Conservation (phyloP, 768 basidiomycete species). For the Collybia sordida region DNA sequence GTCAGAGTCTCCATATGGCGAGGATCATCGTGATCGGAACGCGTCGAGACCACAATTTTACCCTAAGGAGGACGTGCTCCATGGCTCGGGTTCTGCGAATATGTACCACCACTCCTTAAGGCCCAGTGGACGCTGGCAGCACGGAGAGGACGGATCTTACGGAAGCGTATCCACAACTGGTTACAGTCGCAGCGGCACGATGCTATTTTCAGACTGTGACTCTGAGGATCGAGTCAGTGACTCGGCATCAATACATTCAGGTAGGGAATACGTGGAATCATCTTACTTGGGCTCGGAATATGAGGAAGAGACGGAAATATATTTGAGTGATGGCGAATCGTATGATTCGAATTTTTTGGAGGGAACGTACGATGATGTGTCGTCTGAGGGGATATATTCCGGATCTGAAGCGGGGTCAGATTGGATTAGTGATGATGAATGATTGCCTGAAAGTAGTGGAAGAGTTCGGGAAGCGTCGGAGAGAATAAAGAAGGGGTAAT, state of each 20-base stretch:
- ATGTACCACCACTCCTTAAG: background rate
- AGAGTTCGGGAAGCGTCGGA: slow-evolving; percentile 4
- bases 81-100: background rate
- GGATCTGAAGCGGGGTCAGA: too few relatives aligned
- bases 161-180: background rate
- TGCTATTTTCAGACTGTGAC: too few relatives aligned
- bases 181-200: too few relatives aligned
- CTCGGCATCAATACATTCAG: too few relatives aligned
- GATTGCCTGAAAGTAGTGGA: background rate
- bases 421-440: background rate
- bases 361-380: too few relatives aligned
- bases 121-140: background rate
- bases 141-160: background rate
- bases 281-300: background rate
- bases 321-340: too few relatives aligned
- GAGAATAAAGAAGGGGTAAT: too few relatives aligned
- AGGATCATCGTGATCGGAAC: background rate
- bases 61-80: background rate
- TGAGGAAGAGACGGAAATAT: background rate
- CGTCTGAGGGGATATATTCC: too few relatives aligned
- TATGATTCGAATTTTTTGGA: too few relatives aligned
- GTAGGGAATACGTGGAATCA: background rate
- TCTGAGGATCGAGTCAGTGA: too few relatives aligned
- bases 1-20: background rate
- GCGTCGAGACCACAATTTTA: background rate